Evolutionary conservation across 805 yeast species (phyloP).

Genomic region (Metschnikowia drakensbergensis): DNA sequence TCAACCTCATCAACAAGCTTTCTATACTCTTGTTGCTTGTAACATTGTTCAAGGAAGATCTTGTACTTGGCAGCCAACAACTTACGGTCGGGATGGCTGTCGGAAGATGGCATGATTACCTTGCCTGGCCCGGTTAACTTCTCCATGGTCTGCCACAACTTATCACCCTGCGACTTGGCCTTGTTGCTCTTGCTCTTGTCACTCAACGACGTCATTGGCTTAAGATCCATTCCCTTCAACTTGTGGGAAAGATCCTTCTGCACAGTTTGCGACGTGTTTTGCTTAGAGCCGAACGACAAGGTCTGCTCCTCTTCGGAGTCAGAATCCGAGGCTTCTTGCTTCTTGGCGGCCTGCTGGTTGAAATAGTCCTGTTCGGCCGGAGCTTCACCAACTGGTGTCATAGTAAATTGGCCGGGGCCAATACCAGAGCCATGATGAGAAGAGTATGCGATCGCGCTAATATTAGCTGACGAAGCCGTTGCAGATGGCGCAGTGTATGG

Average conservation of each 20-base stretch:
- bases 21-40: conserved; percentile 75
- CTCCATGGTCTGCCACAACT: conserved; percentile 84
- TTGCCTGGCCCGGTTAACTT: conserved; percentile 79
- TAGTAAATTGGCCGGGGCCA: conserved; percentile 25
- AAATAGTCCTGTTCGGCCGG: conserved; percentile 36
- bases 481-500: conserved; percentile 81
- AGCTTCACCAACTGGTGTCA: conserved; percentile 39
- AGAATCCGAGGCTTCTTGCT: conserved; percentile 18
- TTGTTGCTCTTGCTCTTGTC: conserved; percentile 20
- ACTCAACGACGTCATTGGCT: conserved; percentile 33
- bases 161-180: conserved; percentile 43
- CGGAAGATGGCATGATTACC: conserved; percentile 65
- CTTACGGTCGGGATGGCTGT: conserved; percentile 58
- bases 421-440: conserved; percentile 20
- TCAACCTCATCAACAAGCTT: conserved; percentile 55
- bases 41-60: conserved; percentile 84
- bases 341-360: conserved; percentile 25
- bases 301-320: conserved; percentile 47
- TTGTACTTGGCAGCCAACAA: conserved; percentile 76
- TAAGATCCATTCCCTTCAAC: conserved; percentile 30
- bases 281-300: conserved; percentile 59
- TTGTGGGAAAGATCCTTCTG: conserved; percentile 51
- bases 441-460: conserved; percentile 47
- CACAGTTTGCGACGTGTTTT: conserved; percentile 31
- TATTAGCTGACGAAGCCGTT: conserved; percentile 62